Conservation (phyloP, 1,284 basidiomycete genomes). For the Mrakiaceae sp. region DNA sequence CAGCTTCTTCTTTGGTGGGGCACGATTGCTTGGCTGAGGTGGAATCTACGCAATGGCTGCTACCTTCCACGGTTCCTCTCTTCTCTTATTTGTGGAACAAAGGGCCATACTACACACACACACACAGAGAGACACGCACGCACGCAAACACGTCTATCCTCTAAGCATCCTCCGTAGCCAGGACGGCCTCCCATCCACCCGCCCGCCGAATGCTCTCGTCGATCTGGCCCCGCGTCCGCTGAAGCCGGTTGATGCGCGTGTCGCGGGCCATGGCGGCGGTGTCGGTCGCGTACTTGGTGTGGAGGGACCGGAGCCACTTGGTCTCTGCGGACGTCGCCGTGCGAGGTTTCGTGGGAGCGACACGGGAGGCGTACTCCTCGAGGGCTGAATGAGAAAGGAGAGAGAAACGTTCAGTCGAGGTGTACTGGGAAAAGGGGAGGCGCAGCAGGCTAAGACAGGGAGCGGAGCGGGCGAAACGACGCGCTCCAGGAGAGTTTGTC, state of each 20-base stretch:
- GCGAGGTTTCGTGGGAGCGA: conserved; percentile 38
- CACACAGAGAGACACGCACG: no score
- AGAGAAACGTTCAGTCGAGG: background rate
- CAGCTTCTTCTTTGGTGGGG: conserved; percentile 53
- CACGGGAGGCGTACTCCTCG: conserved; percentile 34
- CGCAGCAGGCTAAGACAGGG: background rate
- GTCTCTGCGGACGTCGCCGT: conserved; percentile 57
- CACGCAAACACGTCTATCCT: no score
- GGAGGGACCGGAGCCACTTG: conserved; percentile 55
- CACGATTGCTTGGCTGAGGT: conserved; percentile 58
- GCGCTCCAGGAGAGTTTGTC: no score
- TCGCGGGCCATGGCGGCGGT: conserved; percentile 68
- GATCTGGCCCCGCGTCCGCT: conserved; percentile 77
- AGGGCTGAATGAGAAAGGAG: conserved; percentile 35
- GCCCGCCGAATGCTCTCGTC: conserved; percentile 23
- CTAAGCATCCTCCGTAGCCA: background rate
- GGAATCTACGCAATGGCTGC: background rate
- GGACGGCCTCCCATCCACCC: conserved; percentile 15
- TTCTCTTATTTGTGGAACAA: no score
- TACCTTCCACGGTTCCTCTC: no score
- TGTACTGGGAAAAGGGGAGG: background rate
- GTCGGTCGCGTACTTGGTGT: conserved; percentile 61
- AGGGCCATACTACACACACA: no score
- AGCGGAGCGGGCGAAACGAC: background rate
- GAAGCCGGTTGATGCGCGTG: conserved; percentile 65